Conservation (phyloP, 768 basidiomycete species). For the Pleurotus sapidus region DNA sequence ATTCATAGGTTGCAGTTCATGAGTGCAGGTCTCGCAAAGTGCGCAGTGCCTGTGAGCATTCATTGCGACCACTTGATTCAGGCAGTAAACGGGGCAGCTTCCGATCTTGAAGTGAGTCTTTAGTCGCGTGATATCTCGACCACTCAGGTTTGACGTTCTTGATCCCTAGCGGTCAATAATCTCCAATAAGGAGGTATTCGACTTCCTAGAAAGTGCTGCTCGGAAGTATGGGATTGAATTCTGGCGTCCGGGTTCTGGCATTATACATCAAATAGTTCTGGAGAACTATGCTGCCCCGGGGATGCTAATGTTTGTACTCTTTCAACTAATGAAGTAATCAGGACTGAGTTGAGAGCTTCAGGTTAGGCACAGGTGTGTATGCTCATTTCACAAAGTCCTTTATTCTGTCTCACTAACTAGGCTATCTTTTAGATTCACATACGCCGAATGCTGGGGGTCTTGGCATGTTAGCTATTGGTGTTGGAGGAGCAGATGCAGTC, state of each 20-base stretch:
- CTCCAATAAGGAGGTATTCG: conserved; percentile 94
- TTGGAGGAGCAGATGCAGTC: conserved; percentile 98
- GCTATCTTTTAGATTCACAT: conserved; percentile 69
- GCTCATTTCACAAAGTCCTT: neutral
- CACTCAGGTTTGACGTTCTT: neutral
- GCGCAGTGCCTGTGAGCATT: conserved; percentile 87
- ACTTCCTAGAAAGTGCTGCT: conserved; percentile 92
- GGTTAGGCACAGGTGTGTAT: conserved; percentile 75
- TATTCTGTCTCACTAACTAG: conserved; percentile 2
- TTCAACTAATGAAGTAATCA: neutral
- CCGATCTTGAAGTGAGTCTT: conserved; percentile 70
- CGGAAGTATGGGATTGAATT: conserved; percentile 95
- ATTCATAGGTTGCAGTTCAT: conserved; percentile 85
- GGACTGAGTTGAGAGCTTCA: conserved; percentile 22
- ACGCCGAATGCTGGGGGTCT: conserved; percentile 98
- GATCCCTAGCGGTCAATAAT: conserved; percentile 68
- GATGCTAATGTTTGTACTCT: conserved; percentile 71
- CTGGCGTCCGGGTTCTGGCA: conserved; percentile 95
- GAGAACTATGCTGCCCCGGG: conserved; percentile 98
- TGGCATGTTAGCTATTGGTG: conserved; percentile 94
- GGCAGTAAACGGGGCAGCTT: conserved; percentile 83
- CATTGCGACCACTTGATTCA: conserved; percentile 99
- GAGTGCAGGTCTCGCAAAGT: conserved; percentile 85
- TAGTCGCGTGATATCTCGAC: neutral
- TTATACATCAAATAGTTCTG: conserved; percentile 97